Base-by-base conservation (phyloP, 1,139 yeast species). In the Yamadazyma sp. region DNA sequence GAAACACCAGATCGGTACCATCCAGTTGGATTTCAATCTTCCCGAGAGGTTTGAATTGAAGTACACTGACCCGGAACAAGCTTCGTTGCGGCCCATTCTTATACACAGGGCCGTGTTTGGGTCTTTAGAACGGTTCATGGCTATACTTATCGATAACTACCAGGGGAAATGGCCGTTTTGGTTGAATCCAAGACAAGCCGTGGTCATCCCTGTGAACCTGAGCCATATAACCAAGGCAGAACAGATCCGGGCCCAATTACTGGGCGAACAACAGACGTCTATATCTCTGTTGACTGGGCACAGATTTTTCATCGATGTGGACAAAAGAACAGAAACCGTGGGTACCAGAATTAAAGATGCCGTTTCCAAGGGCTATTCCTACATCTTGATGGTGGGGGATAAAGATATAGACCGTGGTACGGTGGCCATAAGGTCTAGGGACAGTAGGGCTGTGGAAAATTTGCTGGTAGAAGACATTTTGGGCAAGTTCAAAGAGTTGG, bases 151-250 rank as follows among this genome's bases (percentile, higher is more conserved):
- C 36, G 98, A 94, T 58, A 96, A 91, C 53, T 91, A 81, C 59
- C 79, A 79, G 41, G 99, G 98, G 0, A 85, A 85, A 51, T 92
- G 99, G 98, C 99, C 99, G 10, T 92, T 94, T 59, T 92, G 98
- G 98, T 64, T 92, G 43, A 87, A 86, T 46, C 97, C 98, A n/a
- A 75, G 95, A 48, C 99, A 92, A 59, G 95, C 94, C 0, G 72
- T 86, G 32, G 76, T 92, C 3, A 75, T 94, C 5, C 98, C 98
- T 1, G 84, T 92, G 4, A 83, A 84, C 39, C 75, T 70, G 5
- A 55, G 69, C 5, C 88, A 85, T 56, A 54, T 54, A 9, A 73
- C 59, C 15, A 69, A 75, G 43, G 92, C 95, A 1, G 62, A 71
- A 36, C 61, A 69, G 16, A 59, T 82, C 3, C 78, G 74, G 25